Percentiles rank a stretch among this genome's conserved stretches.
These are phyloP conservation scores for Apiospora arundinis DNA, from an alignment of 2,329 filamentous ascomycete species.

Conservation along the genomic window DNA sequence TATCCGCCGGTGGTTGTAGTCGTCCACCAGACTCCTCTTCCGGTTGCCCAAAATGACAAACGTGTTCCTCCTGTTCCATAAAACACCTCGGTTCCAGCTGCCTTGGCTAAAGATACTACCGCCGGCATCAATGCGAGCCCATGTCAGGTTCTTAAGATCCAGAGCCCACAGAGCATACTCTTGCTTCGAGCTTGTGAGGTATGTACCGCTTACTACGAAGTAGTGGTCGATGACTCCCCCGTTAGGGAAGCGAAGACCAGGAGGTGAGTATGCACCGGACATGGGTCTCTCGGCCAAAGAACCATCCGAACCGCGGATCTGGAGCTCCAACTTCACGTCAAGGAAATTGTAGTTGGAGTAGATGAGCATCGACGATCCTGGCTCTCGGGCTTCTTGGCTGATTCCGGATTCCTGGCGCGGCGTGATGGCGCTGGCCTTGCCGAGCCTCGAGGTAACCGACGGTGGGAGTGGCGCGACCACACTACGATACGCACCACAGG, in stretches of 20 bases:
- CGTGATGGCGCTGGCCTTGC: slow-evolving; percentile 58
- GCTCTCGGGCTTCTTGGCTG: slow-evolving; percentile 61
- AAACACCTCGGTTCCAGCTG: slow-evolving; percentile 94
- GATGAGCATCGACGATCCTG: slow-evolving; percentile 82
- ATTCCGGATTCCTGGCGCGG: slow-evolving; percentile 52
- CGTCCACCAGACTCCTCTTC: slow-evolving; percentile 91
- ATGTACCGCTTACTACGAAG: slow-evolving; percentile 97
- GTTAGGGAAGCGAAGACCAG: slow-evolving; percentile 92
- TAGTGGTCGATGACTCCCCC: slow-evolving; percentile 94
- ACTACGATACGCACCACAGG: slow-evolving; percentile 94
- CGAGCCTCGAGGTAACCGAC: slow-evolving; percentile 69
- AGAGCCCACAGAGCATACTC: slow-evolving; percentile 98
- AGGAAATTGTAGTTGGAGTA: slow-evolving; percentile 99
- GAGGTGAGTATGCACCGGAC: slow-evolving; percentile 85
- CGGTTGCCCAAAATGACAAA: slow-evolving; percentile 96
- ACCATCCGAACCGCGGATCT: slow-evolving; percentile 85
- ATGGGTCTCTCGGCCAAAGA: slow-evolving; percentile 86
- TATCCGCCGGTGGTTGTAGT: slow-evolving; percentile 97
- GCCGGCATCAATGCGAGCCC: slow-evolving; percentile 95
- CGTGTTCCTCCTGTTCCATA: slow-evolving; percentile 92
- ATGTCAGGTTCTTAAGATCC: slow-evolving; percentile 85
- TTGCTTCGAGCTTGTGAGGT: slow-evolving; percentile 96
- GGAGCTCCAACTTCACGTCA: slow-evolving; percentile 94
- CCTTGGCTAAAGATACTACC: slow-evolving; percentile 94
- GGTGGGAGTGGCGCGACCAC: slow-evolving; percentile 85